Conservation (phyloP, 306 rosid genomes). For the Lagenaria siceraria region DNA sequence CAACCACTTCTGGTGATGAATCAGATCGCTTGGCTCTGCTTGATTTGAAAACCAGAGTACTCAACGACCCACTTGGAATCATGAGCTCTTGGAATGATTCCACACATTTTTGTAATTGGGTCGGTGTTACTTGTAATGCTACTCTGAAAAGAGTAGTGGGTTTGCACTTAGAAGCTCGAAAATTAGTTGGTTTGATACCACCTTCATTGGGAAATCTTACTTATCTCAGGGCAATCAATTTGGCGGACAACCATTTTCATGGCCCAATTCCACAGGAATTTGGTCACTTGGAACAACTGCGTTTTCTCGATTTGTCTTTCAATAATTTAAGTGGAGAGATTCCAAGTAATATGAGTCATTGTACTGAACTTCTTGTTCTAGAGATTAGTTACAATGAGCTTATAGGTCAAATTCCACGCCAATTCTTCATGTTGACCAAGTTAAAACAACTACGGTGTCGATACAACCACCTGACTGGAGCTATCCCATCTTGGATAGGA, state of each 20-base stretch:
- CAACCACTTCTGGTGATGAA: no score
- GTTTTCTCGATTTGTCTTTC: constrained; percentile 7
- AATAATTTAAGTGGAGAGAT: neutral
- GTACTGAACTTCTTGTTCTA: constrained; percentile 6
- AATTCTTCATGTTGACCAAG: constrained; percentile 8
- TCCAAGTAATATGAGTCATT: neutral
- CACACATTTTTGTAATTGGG: no score
- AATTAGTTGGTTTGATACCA: constrained; percentile 15
- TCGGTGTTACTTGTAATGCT: no score
- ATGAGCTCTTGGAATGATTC: no score
- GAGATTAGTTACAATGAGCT: neutral
- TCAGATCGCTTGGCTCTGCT: no score
- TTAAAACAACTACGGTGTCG: neutral
- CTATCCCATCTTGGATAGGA: constrained; percentile 40
- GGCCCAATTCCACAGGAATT: constrained; percentile 26
- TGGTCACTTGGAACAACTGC: constrained; percentile 6
- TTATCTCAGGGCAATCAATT: constrained; percentile 14
- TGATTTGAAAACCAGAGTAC: no score
- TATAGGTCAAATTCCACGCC: constrained; percentile 10
- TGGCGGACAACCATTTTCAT: constrained; percentile 5
- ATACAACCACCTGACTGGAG: constrained; percentile 24
- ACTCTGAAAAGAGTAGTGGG: constrained; percentile 4
- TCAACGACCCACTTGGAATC: no score
- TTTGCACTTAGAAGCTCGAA: constrained; percentile 6
- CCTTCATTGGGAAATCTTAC: constrained; percentile 28